Conservation (phyloP, 495 filamentous ascomycete species). For the Podospora pseudocomata region DNA sequence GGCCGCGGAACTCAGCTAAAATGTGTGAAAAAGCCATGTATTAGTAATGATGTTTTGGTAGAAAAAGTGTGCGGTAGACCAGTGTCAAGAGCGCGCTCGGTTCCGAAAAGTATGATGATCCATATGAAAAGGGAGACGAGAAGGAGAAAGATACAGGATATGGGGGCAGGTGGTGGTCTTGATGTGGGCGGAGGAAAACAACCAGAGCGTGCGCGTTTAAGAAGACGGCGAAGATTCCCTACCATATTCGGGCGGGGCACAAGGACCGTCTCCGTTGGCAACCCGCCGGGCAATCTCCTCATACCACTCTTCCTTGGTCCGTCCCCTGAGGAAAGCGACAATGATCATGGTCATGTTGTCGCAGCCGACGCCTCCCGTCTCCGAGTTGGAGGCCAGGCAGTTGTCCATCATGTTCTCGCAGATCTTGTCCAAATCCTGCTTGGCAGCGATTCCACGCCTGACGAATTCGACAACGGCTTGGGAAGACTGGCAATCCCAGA, state of each 20-base stretch:
- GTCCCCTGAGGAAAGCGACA: conserved; percentile 82
- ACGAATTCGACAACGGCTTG: conserved; percentile 97
- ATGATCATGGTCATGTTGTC: conserved; percentile 99
- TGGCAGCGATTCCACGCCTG: conserved; percentile 87
- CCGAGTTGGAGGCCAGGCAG: conserved; percentile 92
- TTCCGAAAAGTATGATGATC: background rate
- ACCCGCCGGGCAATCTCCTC: conserved; percentile 90
- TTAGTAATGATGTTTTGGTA: conserved; percentile 23
- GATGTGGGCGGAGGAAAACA: conserved; percentile 4
- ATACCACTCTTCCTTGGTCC: conserved; percentile 97
- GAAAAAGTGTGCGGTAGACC: background rate
- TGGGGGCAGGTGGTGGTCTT: background rate
- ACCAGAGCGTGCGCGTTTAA: conserved; percentile 17
- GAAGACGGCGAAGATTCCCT: conserved; percentile 48
- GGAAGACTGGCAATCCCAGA: conserved; percentile 99
- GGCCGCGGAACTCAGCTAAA: conserved; percentile 92
- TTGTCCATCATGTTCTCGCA: conserved; percentile 99
- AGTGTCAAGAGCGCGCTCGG: background rate
- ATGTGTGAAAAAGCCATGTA: conserved; percentile 26
- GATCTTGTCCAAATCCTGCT: conserved; percentile 87
- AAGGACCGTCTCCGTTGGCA: conserved; percentile 94
- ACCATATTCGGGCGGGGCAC: conserved; percentile 99
- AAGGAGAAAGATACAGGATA: background rate
- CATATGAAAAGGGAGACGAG: background rate
- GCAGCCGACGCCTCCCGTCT: conserved; percentile 96